phyloP scores from a whole-genome alignment of 768 basidiomycete genomes.

The Lentinula guzmanii region DNA sequence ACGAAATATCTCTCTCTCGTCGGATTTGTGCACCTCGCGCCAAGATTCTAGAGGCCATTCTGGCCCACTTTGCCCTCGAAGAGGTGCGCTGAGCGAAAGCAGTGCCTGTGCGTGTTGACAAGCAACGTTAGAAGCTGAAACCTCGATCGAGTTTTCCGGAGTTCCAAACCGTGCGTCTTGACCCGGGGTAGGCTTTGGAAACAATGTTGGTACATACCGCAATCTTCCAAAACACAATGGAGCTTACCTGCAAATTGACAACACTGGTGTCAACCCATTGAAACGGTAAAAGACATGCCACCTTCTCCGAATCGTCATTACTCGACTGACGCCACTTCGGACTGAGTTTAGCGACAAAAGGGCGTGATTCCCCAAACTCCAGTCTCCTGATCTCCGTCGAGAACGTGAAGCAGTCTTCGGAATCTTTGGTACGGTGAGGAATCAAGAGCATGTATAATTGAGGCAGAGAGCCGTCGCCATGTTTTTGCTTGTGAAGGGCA shows the following conservation, averaged over 20 bases:
- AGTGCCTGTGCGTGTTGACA: conserved; percentile 76
- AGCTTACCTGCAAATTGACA: conserved; percentile 51
- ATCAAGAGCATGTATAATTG: conserved; percentile 82
- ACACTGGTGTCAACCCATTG: conserved; percentile 52
- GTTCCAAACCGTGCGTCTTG: conserved; percentile 60
- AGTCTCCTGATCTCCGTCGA: conserved; percentile 72
- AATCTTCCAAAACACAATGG: conserved; percentile 3
- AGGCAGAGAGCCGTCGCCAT: conserved; percentile 44
- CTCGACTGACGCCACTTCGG: conserved; percentile 74
- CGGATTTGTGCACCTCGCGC: conserved; percentile 80
- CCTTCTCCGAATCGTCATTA: conserved; percentile 37
- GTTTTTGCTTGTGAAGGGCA: conserved; percentile 66
- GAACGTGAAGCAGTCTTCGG: conserved; percentile 81
- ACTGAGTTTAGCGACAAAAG: conserved; percentile 69
- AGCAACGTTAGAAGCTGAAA: conserved; percentile 49
- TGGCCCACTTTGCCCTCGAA: conserved; percentile 60
- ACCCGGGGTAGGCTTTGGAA: conserved; percentile 42
- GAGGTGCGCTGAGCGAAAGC: conserved; percentile 69
- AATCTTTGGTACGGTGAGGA: conserved; percentile 66
- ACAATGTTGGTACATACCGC: neutral
- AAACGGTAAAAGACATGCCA: conserved; percentile 54
- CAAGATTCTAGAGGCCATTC: conserved; percentile 77
- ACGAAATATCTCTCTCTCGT: conserved; percentile 78
- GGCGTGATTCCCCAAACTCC: conserved; percentile 77
- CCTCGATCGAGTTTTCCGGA: conserved; percentile 46